These are phyloP conservation scores for Neurospora sp. DNA, from an alignment of 2,329 filamentous ascomycete species.

Conservation along the genomic window DNA sequence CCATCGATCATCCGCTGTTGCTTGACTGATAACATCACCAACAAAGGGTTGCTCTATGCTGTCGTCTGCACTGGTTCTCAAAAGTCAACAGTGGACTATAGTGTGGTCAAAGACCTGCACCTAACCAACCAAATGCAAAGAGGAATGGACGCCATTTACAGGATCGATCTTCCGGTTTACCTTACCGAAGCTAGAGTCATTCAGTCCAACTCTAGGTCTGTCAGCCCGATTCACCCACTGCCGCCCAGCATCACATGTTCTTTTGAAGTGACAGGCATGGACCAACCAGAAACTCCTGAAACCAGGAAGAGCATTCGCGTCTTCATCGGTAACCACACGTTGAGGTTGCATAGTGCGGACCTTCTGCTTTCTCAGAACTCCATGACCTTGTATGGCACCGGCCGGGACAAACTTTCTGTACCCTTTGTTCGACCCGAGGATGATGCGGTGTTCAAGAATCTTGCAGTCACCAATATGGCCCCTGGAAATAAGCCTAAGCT, in stretches of 20 bases:
- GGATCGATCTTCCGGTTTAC: constrained; percentile 72
- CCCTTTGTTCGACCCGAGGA: constrained; percentile 90
- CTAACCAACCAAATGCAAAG: constrained; percentile 57
- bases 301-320: constrained; percentile 64
- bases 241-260: constrained; percentile 64
- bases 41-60: constrained; percentile 80
- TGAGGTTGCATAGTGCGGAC: constrained; percentile 81
- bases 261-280: constrained; percentile 62
- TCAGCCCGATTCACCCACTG: constrained; percentile 65
- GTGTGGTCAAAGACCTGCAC: constrained; percentile 65
- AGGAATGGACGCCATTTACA: constrained; percentile 54
- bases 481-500: constrained; percentile 45
- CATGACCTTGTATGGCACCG: constrained; percentile 77
- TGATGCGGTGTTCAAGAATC: constrained; percentile 66
- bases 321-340: constrained; percentile 80
- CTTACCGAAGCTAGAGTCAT: constrained; percentile 83
- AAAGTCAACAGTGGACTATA: constrained; percentile 69
- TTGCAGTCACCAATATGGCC: constrained; percentile 53
- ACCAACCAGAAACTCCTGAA: constrained; percentile 38
- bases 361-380: constrained; percentile 87
- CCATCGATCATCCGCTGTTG: constrained; percentile 94
- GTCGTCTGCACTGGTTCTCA: constrained; percentile 89
- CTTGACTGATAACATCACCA: constrained; percentile 84
- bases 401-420: constrained; percentile 77
- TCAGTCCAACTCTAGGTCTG: constrained; percentile 62